These are phyloP conservation scores for Penicillium occitanis DNA, from an alignment of 2,329 filamentous ascomycete species.

Conservation along the genomic window DNA sequence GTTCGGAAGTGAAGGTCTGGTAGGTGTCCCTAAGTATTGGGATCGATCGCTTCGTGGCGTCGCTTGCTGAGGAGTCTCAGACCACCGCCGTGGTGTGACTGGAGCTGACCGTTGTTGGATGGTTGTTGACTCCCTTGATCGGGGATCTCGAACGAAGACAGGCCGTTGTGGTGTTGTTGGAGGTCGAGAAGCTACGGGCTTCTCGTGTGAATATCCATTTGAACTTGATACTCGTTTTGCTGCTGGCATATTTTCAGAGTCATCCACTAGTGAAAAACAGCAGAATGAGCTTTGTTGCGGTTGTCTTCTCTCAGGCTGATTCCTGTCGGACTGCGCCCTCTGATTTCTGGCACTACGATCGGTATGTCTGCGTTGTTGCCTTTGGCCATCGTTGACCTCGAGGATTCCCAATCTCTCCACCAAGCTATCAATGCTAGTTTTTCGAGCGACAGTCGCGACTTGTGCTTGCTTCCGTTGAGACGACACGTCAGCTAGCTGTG, in stretches of 20 bases:
- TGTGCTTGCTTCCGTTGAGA: conserved; percentile 15
- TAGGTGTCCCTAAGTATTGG: conserved; percentile 14
- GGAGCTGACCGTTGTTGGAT: conserved; percentile 20
- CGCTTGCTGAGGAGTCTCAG: conserved; percentile 22
- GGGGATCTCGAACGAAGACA: conserved; percentile 18
- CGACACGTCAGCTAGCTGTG: conserved; percentile 29
- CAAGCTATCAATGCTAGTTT: conserved; percentile 83
- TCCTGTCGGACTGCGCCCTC: not conserved
- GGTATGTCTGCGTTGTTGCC: conserved; percentile 21
- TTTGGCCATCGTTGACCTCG: conserved; percentile 53
- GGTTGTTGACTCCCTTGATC: conserved; percentile 7
- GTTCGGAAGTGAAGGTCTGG: conserved; percentile 21
- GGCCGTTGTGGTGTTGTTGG: conserved; percentile 18
- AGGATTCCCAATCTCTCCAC: conserved; percentile 74
- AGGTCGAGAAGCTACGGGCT: conserved; percentile 14
- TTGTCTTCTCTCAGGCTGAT: conserved; percentile 17
- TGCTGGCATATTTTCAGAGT: conserved; percentile 28
- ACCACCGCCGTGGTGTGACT: conserved; percentile 17
- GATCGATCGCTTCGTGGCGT: conserved; percentile 15
- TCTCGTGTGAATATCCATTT: conserved; percentile 3
- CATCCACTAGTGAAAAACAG: conserved; percentile 37
- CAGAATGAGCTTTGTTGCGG: conserved; percentile 28
- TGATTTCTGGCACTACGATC: conserved; percentile 22
- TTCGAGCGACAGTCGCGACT: conserved; percentile 60
- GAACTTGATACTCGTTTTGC: conserved; percentile 28